A percentile compares a stretch with the other conserved stretches of the same genome.
phyloP scores from a whole-genome alignment of 2,329 filamentous ascomycete genomes.

The Didymella pinodella region DNA sequence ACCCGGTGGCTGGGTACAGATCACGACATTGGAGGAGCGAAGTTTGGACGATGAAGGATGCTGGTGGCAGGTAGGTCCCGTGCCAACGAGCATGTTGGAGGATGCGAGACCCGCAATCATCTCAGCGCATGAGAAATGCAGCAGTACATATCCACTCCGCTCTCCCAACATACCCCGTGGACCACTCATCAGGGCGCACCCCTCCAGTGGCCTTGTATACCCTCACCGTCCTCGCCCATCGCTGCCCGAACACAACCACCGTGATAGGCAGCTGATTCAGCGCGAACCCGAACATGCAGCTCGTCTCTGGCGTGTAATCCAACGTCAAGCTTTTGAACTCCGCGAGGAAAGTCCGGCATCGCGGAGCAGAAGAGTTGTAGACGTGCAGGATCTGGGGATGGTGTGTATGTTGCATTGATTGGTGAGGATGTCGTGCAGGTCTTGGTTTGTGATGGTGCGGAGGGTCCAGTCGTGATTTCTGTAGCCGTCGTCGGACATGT shows the following conservation, averaged over 20 bases:
- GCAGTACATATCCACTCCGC: too few relatives aligned
- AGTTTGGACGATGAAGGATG: too few relatives aligned
- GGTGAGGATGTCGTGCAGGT: constrained; percentile 1
- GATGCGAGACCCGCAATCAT: too few relatives aligned
- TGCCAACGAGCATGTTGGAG: too few relatives aligned
- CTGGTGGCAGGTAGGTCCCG: too few relatives aligned
- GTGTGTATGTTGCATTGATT: not conserved
- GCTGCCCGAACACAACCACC: constrained; percentile 2
- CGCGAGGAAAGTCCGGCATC: not conserved
- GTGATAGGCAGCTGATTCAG: constrained; percentile 3
- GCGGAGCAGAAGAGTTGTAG: constrained; percentile 1
- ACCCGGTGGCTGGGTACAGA: not conserved
- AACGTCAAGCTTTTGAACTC: not conserved
- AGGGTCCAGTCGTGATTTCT: not conserved
- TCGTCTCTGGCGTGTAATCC: constrained; percentile 6
- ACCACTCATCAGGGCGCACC: not conserved
- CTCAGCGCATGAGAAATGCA: too few relatives aligned
- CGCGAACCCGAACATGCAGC: constrained; percentile 8
- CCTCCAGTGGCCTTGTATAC: too few relatives aligned
- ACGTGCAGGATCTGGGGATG: not conserved
- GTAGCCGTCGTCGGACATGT: not conserved
- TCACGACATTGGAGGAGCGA: not conserved
- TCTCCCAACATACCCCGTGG: too few relatives aligned
- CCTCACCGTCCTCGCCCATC: constrained; percentile 2
- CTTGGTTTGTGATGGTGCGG: constrained; percentile 3